These are phyloP conservation scores for Oenanthe javanica DNA, from an alignment of 140 eudicot species.

Conservation along the genomic window DNA sequence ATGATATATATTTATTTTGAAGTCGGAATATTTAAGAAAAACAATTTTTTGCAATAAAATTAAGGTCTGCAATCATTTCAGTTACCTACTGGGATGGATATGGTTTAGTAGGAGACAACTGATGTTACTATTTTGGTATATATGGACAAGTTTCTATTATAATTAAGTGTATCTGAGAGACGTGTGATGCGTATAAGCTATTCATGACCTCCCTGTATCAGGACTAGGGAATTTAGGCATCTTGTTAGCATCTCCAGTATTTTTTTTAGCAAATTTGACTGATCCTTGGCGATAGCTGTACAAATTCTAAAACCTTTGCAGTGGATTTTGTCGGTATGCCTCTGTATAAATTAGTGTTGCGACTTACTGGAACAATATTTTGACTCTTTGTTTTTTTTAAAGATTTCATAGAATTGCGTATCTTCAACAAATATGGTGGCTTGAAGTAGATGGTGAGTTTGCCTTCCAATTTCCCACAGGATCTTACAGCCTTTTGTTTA, in stretches of 20 bases:
- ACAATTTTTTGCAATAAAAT: no score
- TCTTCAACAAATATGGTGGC: constrained; percentile 92
- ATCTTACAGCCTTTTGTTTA: constrained; percentile 47
- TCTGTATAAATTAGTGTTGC: neutral
- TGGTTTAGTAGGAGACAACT: neutral
- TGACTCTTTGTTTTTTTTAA: neutral
- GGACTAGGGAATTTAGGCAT: neutral
- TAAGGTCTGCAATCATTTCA: no score
- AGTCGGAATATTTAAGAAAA: no score
- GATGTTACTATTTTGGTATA: neutral
- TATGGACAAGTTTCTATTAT: neutral
- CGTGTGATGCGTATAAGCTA: neutral
- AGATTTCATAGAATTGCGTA: constrained; percentile 68
- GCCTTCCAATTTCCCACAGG: constrained; percentile 67
- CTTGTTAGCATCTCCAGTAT: neutral
- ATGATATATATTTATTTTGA: no score
- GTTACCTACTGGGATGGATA: no score
- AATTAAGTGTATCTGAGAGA: no score
- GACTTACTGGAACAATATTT: neutral
- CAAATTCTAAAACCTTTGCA: neutral
- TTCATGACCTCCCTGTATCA: neutral
- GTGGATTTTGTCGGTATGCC: neutral
- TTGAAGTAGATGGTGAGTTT: constrained; percentile 67
- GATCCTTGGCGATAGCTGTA: neutral
- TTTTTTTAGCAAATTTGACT: neutral